phyloP scores from a whole-genome alignment of 2,329 filamentous ascomycete species.

The Zymoseptoria tritici region DNA sequence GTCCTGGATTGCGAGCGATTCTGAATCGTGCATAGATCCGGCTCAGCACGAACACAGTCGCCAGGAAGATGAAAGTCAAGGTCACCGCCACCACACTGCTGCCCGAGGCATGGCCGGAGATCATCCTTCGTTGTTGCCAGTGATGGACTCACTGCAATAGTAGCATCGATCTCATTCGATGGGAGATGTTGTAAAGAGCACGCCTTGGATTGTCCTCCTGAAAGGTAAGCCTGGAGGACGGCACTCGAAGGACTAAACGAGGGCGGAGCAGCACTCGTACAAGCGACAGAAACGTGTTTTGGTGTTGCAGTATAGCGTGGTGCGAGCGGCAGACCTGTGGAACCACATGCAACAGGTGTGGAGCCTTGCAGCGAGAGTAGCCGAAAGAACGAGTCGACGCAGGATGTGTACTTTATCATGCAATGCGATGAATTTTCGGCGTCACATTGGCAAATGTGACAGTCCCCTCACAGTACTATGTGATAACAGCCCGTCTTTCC shows the following conservation, averaged over 20 bases:
- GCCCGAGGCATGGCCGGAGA: conserved; percentile 19
- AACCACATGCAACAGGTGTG: background rate
- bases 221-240: background rate
- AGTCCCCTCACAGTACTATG: background rate
- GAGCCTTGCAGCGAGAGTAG: background rate
- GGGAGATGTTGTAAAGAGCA: background rate
- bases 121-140: background rate
- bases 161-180: background rate
- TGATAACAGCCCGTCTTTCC: too few species aligned
- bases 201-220: background rate
- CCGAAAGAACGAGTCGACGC: background rate
- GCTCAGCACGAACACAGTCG: conserved; percentile 11
- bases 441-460: background rate
- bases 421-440: background rate
- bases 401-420: background rate
- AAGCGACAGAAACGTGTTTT: background rate
- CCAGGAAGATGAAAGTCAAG: conserved; percentile 15
- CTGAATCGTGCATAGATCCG: conserved; percentile 18
- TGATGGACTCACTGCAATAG: background rate
- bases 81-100: conserved; percentile 14
- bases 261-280: background rate
- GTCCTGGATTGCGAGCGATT: conserved; percentile 16
- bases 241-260: background rate
- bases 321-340: background rate
- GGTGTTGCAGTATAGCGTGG: too few species aligned